phyloP scores from a whole-genome alignment of 176 grass and related monocot species.

The Ensete ventricosum region DNA sequence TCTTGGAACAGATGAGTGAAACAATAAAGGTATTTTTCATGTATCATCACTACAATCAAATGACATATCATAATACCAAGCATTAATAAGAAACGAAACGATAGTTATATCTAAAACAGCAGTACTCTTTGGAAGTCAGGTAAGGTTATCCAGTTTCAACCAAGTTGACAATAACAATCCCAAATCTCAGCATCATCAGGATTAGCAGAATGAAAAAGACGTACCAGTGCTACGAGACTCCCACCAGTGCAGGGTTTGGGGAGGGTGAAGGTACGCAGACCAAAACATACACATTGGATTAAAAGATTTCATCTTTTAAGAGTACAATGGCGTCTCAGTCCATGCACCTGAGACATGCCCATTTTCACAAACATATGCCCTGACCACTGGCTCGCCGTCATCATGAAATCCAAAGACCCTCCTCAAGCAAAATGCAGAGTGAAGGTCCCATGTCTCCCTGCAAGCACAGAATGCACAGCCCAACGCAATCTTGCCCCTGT shows the following conservation, averaged over 20 bases:
- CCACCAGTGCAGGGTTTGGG: too few relatives aligned
- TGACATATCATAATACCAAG: background rate
- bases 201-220: background rate
- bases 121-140: too few relatives aligned
- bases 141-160: background rate
- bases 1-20: background rate
- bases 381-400: constrained; percentile 83
- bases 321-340: constrained; percentile 84
- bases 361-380: constrained; percentile 90
- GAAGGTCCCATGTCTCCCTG: constrained; percentile 74
- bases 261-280: too few relatives aligned
- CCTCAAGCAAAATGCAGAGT: constrained; percentile 86
- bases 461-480: constrained; percentile 71
- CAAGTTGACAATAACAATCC: background rate
- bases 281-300: background rate
- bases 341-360: constrained; percentile 88
- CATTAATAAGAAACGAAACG: background rate
- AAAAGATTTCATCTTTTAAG: constrained; percentile 28
- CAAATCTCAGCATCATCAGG: background rate
- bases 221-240: too few relatives aligned
- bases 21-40: background rate
- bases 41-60: background rate
- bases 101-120: background rate
- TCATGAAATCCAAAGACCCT: constrained; percentile 90
- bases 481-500: constrained; percentile 48